A percentile compares a stretch with the other conserved stretches of the same genome.
phyloP scores from a whole-genome alignment of 768 basidiomycete species.

The Scleroderma bovista region DNA sequence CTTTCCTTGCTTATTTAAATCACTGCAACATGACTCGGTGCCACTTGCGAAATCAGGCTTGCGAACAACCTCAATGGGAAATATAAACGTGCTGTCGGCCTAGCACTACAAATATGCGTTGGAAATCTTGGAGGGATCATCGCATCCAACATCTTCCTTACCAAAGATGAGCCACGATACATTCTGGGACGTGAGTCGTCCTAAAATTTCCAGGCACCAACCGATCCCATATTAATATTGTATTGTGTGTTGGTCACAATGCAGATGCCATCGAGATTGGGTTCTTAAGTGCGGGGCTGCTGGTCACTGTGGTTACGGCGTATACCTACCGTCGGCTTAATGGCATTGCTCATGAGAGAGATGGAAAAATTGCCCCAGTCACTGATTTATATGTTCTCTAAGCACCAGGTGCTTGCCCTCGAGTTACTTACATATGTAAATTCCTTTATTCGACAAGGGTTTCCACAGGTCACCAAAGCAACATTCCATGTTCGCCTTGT shows the following conservation, averaged over 20 bases:
- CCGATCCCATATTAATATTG: neutral
- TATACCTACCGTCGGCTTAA: neutral
- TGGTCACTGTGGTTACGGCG: neutral
- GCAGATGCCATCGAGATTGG: neutral
- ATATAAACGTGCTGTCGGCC: conserved; percentile 2
- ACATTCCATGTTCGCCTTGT: too few relatives aligned
- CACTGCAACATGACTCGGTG: conserved; percentile 14
- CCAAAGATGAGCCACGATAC: conserved; percentile 53
- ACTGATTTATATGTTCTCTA: neutral
- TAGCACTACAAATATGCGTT: conserved; percentile 15
- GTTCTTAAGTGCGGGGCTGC: neutral
- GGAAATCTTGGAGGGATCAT: conserved; percentile 44
- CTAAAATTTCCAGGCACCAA: too few relatives aligned
- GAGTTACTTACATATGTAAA: too few relatives aligned
- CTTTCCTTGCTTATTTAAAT: neutral
- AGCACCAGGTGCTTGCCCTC: neutral
- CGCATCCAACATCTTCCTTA: conserved; percentile 45
- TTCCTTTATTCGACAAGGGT: too few relatives aligned
- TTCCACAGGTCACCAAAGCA: too few relatives aligned
- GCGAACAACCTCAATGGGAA: conserved; percentile 2
- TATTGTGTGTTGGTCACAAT: neutral
- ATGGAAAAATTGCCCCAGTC: neutral
- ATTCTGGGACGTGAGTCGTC: conserved; percentile 49
- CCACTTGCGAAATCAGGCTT: neutral
- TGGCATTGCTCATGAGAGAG: neutral